Evolutionary conservation across 148 eudicot species (phyloP), one percentile per base, ranked within the genome.

Genomic region (Camellia sinensis): DNA sequence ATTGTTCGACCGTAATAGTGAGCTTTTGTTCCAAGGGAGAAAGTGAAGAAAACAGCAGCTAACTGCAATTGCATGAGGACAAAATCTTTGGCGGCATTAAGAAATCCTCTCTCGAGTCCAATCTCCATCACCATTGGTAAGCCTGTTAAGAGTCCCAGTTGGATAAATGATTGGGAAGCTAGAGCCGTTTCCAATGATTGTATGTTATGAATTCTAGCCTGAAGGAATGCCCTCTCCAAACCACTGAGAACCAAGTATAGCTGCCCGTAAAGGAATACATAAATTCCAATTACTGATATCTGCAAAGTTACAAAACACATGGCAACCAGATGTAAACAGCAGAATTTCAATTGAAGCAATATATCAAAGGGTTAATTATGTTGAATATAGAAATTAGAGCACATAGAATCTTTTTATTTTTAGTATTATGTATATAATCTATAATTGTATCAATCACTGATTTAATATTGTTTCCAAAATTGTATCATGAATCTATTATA

Each of bases 221-320:
- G 93, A 12, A 89, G 71, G 43, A 92, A 88, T 66, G 91, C 90
- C 78, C 77, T 92, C 81, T 94, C 91, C 76, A 97, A 83, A 69
- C 99, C 98, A 85, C 99, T 97, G 65, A 97, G 97, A 78, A 97
- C 98, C 46, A 97, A 85, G 92, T 92, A 97, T n/a, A 97, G 89
- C 83, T 94, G 99, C 73, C 99, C 98, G 15, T 96, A 94, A 2
- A 96, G 94, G 85, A 96, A 96, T n/a, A 93, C 92, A 65, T 96
- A 96, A 40, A 96, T 89, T 45, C 92, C 91, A 52, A 96, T 76
- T 22, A 96, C 89, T 29, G 99, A 92, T 77, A 94, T 86, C 99
- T 96, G 97, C 90, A 86, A 79, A 75, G 71, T 53, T 80, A 83
- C 13, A 78, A 17, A 63, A 14, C 18, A 46, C 18, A 66, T 12